Evolutionary conservation across 768 basidiomycete genomes (phyloP).

Genomic region (Exsudoporus frostii): DNA sequence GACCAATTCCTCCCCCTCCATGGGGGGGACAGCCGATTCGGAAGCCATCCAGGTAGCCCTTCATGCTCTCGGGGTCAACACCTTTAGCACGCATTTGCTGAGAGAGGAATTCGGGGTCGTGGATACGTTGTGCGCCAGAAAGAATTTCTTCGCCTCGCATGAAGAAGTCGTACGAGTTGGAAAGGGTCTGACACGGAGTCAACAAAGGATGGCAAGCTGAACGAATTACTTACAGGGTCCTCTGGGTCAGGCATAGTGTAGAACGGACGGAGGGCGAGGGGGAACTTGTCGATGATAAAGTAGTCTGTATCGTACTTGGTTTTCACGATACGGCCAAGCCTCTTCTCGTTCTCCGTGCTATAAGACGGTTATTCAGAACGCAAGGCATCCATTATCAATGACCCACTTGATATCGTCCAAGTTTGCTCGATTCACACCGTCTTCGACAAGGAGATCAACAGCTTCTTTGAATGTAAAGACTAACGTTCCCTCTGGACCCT

Average conservation of each 20-base stretch:
- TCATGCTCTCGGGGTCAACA: slow-evolving; percentile 90
- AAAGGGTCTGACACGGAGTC: slow-evolving; percentile 57
- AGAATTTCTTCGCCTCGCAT: slow-evolving; percentile 99
- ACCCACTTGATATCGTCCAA: slow-evolving; percentile 89
- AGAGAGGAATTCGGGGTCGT: slow-evolving; percentile 78
- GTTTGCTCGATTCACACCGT: slow-evolving; percentile 73
- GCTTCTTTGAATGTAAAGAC: slow-evolving; percentile 85
- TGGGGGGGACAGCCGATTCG: slow-evolving; percentile 93
- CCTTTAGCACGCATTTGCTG: slow-evolving; percentile 86
- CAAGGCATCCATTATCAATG: neutral
- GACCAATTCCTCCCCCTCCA: slow-evolving; percentile 93
- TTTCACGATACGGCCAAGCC: slow-evolving; percentile 84
- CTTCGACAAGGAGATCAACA: slow-evolving; percentile 79
- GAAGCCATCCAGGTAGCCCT: slow-evolving; percentile 91
- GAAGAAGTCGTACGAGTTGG: slow-evolving; percentile 99
- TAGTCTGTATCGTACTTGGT: slow-evolving; percentile 97
- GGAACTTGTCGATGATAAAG: slow-evolving; percentile 99
- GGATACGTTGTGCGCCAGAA: slow-evolving; percentile 96
- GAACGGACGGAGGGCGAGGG: slow-evolving; percentile 91
- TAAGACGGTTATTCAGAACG: slow-evolving; percentile 4
- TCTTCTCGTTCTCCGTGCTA: slow-evolving; percentile 94
- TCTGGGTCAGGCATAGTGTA: slow-evolving; percentile 98
- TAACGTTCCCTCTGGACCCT: slow-evolving; percentile 63
- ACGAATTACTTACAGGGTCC: slow-evolving; percentile 62
- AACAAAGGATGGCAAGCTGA: neutral